phyloP scores from a whole-genome alignment of 441 rosid species.

The Pelargonium australe region DNA sequence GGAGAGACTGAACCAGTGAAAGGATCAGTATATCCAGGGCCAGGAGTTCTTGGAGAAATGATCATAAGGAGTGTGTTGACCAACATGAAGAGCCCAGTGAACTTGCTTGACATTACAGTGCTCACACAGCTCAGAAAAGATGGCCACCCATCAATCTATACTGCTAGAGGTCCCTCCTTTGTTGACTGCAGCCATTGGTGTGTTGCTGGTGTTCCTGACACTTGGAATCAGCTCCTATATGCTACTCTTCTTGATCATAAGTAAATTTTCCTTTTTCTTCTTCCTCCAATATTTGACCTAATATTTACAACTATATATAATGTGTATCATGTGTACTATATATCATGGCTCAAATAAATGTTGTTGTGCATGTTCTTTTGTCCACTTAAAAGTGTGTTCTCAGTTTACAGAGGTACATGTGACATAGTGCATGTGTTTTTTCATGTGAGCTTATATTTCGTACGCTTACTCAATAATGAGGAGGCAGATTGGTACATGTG shows the following conservation, averaged over 20 bases:
- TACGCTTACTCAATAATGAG: too few species aligned
- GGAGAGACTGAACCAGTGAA: conserved; percentile 42
- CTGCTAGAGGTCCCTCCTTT: conserved; percentile 24
- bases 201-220: conserved; percentile 55
- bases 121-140: conserved; percentile 52
- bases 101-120: conserved; percentile 41
- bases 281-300: too few species aligned
- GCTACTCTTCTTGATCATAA: background rate
- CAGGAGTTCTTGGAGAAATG: conserved; percentile 27
- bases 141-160: conserved; percentile 48
- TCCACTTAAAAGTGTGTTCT: too few species aligned
- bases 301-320: too few species aligned
- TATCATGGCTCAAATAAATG: too few species aligned
- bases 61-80: conserved; percentile 32
- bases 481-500: too few species aligned
- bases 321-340: too few species aligned
- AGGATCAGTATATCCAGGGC: conserved; percentile 31
- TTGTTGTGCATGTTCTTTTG: too few species aligned
- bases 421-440: too few species aligned
- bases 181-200: conserved; percentile 68
- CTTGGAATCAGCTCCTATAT: conserved; percentile 57
- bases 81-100: conserved; percentile 35
- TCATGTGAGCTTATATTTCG: too few species aligned
- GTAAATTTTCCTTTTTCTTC: too few species aligned
- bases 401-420: too few species aligned